Evolutionary conservation across 2,329 filamentous ascomycete species (phyloP).

Genomic region (Calonectria naviculata): DNA sequence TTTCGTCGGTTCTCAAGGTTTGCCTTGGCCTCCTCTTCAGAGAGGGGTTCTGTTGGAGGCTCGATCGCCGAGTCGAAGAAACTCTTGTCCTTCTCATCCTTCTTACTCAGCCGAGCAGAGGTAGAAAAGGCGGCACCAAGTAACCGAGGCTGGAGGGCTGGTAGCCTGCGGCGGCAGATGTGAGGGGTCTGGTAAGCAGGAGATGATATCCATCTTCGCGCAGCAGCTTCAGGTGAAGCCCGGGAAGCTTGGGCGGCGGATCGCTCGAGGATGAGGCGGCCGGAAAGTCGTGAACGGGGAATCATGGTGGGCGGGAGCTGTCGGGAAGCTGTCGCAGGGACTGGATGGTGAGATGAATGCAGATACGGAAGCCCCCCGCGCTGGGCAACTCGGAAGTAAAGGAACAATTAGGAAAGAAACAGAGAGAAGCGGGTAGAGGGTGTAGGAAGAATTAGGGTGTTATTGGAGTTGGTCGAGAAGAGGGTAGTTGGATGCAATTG

Average conservation of each 20-base stretch:
- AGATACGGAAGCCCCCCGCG: constrained; percentile 38
- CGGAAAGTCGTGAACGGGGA: constrained; percentile 52
- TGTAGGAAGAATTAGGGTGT: background rate
- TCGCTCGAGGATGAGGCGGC: constrained; percentile 51
- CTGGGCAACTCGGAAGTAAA: constrained; percentile 29
- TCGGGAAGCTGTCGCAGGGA: constrained; percentile 27
- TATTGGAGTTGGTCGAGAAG: constrained; percentile 24
- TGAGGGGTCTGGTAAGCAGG: constrained; percentile 42
- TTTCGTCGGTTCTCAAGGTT: constrained; percentile 60
- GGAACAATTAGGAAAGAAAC: constrained; percentile 29
- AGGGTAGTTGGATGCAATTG: constrained; percentile 37
- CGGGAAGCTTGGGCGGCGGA: constrained; percentile 42
- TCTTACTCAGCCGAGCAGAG: constrained; percentile 46
- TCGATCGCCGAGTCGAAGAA: constrained; percentile 63
- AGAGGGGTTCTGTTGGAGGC: constrained; percentile 56
- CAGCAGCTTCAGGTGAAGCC: constrained; percentile 34
- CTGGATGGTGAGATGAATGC: constrained; percentile 15
- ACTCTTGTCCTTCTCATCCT: constrained; percentile 52
- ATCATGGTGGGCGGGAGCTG: constrained; percentile 48
- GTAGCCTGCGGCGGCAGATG: constrained; percentile 47
- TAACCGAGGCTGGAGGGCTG: constrained; percentile 41
- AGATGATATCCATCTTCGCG: constrained; percentile 41
- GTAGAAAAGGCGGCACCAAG: constrained; percentile 51
- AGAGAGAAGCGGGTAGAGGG: constrained; percentile 5
- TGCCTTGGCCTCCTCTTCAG: constrained; percentile 64